phyloP scores from a whole-genome alignment of 1,284 basidiomycete genomes.

The Apiotrichum montevideense region DNA sequence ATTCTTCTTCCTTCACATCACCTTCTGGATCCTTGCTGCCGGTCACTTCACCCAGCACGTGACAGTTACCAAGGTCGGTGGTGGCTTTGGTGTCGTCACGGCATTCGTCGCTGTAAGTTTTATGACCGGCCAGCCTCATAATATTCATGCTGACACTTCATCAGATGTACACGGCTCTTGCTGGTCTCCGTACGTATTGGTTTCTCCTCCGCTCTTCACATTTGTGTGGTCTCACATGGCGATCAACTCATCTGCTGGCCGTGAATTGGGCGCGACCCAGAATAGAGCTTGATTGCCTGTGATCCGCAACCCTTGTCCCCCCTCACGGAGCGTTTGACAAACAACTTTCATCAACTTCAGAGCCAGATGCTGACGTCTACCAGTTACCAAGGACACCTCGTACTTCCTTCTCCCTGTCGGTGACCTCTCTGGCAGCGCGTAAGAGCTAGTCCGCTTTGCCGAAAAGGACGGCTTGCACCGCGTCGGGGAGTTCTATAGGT shows the following conservation, averaged over 20 bases:
- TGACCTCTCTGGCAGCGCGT: conserved; percentile 24
- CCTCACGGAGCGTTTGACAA: too few relatives aligned
- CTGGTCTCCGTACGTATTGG: conserved; percentile 42
- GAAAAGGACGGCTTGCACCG: too few relatives aligned
- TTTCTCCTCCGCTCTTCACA: too few relatives aligned
- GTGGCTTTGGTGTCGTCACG: conserved; percentile 57
- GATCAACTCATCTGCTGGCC: too few relatives aligned
- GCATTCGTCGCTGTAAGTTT: too few relatives aligned
- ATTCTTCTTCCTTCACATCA: conserved; percentile 64
- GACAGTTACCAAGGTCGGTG: conserved; percentile 58
- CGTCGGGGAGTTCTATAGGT: too few relatives aligned
- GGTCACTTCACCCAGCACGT: conserved; percentile 35
- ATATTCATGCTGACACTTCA: neutral
- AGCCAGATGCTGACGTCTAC: neutral
- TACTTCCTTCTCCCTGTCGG: conserved; percentile 51
- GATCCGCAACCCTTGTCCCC: too few relatives aligned
- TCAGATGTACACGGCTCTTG: conserved; percentile 49
- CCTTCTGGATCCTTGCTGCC: conserved; percentile 49
- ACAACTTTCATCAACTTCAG: too few relatives aligned
- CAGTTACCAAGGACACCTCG: conserved; percentile 45
- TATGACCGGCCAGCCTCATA: too few relatives aligned
- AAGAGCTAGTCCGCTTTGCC: neutral
- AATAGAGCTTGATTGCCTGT: too few relatives aligned
- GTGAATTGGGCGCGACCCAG: too few relatives aligned
- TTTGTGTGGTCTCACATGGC: too few relatives aligned